Conservation (phyloP, 148 eudicot genomes). For the Selenicereus undatus region DNA sequence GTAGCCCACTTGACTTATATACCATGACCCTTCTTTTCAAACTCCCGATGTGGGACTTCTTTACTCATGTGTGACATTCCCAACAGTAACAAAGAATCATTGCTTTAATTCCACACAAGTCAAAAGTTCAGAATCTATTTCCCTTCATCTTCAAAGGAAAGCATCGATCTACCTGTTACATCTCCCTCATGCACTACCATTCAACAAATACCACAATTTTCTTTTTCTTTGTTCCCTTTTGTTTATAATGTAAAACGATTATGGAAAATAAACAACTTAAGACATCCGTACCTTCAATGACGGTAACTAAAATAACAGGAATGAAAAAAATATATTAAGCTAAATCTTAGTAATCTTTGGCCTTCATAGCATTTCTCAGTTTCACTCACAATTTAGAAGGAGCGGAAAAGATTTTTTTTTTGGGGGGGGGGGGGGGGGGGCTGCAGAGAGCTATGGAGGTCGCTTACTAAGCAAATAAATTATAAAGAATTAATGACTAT, state of each 20-base stretch:
- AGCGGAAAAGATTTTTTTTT: neutral
- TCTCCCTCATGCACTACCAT: constrained; percentile 5
- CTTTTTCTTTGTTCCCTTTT: neutral
- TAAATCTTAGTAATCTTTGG: too few relatives aligned
- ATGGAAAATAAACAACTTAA: too few relatives aligned
- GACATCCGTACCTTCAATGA: too few relatives aligned
- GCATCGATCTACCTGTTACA: neutral
- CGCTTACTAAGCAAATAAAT: neutral
- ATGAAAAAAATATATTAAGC: too few relatives aligned
- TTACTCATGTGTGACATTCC: too few relatives aligned
- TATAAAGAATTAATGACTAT: too few relatives aligned
- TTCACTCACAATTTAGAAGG: too few relatives aligned
- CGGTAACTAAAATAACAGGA: too few relatives aligned
- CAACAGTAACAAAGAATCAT: neutral
- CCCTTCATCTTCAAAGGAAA: neutral
- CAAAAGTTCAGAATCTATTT: constrained; percentile 11
- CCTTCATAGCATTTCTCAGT: too few relatives aligned
- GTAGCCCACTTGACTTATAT: too few relatives aligned
- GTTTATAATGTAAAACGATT: neutral
- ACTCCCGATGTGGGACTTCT: too few relatives aligned
- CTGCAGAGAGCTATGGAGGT: neutral
- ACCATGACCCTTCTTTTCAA: too few relatives aligned
- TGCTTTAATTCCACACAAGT: neutral
- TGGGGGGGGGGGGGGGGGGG: neutral
- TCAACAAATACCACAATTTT: neutral